phyloP scores from a whole-genome alignment of 768 basidiomycete genomes.

The Pulveroboletus sp. region DNA sequence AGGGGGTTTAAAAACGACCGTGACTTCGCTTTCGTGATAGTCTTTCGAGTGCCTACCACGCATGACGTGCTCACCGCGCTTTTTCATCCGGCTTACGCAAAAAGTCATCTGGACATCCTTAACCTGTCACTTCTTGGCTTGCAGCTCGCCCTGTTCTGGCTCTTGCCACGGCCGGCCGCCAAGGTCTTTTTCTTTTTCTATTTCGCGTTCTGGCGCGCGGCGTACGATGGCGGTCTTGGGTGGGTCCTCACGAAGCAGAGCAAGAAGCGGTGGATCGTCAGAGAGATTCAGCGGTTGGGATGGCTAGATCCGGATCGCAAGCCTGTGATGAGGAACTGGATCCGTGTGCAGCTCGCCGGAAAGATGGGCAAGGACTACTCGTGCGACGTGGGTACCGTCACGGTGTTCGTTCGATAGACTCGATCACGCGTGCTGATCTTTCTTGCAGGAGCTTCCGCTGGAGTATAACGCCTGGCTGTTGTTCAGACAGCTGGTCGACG shows the following conservation, averaged over 20 bases:
- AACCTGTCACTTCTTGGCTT: constrained; percentile 75
- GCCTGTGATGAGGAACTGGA: constrained; percentile 74
- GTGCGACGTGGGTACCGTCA: constrained; percentile 64
- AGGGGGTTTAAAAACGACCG: no score
- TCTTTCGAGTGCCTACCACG: constrained; percentile 90
- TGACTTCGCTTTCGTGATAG: no score
- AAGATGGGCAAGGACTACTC: constrained; percentile 96
- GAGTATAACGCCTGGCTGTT: constrained; percentile 97
- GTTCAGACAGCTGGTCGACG: constrained; percentile 93
- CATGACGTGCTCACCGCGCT: constrained; percentile 85
- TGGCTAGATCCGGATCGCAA: constrained; percentile 80
- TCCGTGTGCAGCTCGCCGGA: constrained; percentile 75
- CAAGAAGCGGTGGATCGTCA: constrained; percentile 91
- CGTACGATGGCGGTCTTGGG: constrained; percentile 91
- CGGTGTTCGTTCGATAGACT: neutral
- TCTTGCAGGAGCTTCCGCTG: constrained; percentile 70
- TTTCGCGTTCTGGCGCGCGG: constrained; percentile 89
- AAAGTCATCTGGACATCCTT: constrained; percentile 84
- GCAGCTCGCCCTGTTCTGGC: constrained; percentile 71
- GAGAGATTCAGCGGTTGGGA: constrained; percentile 68
- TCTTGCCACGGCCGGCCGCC: constrained; percentile 53
- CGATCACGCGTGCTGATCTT: neutral
- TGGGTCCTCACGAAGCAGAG: constrained; percentile 94
- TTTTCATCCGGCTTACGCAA: constrained; percentile 77
- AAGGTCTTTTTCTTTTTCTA: constrained; percentile 79